These are phyloP conservation scores for Tulasnella sp. DNA, from an alignment of 768 basidiomycete genomes.

Conservation along the genomic window DNA sequence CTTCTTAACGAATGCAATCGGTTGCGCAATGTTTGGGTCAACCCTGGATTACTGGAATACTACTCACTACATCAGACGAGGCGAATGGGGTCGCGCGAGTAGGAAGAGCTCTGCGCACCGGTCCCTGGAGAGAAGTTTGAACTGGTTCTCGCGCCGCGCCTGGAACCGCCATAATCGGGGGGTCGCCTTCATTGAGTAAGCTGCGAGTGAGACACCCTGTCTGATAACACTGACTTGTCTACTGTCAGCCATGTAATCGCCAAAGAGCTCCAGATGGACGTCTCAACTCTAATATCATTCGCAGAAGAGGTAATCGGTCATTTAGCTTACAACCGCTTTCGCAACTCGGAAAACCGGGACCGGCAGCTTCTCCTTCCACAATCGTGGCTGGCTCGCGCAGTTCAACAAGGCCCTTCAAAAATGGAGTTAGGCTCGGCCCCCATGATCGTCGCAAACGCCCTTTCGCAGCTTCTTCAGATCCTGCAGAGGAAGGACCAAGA, in stretches of 20 bases:
- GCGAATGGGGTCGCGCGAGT: background rate
- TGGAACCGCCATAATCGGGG: background rate
- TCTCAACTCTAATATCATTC: background rate
- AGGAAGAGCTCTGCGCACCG: background rate
- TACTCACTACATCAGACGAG: background rate
- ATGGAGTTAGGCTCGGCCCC: background rate
- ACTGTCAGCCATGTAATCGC: background rate
- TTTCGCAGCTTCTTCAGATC: background rate
- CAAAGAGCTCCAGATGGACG: background rate
- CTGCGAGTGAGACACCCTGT: background rate
- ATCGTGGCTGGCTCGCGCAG: background rate
- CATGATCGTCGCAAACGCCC: background rate
- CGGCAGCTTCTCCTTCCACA: background rate
- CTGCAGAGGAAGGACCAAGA: background rate
- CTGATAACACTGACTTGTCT: background rate
- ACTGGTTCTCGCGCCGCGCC: background rate
- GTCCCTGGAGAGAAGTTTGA: background rate
- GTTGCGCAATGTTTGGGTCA: background rate
- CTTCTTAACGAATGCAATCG: background rate
- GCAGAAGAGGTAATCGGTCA: background rate
- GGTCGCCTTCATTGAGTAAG: background rate
- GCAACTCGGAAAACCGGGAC: no score
- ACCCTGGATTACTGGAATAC: background rate
- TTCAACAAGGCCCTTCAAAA: background rate
- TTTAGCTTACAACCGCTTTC: background rate